These are phyloP conservation scores for Aleurites moluccanus DNA, from an alignment of 441 rosid genomes.

Conservation along the genomic window DNA sequence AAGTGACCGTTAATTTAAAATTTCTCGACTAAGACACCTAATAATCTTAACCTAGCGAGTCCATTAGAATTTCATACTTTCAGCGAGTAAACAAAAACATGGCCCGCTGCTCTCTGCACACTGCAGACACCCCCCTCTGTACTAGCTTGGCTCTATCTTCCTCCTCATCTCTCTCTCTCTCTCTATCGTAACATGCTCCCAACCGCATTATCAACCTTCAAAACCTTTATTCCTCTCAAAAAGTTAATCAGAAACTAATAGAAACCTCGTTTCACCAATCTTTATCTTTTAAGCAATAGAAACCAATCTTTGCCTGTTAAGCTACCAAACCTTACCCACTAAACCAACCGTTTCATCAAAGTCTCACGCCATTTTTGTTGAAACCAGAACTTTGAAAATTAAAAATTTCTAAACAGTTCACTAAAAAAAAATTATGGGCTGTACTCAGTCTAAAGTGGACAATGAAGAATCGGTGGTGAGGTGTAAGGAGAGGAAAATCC, in stretches of 20 bases:
- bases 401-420: neutral
- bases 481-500: conserved; percentile 68
- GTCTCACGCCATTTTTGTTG: neutral
- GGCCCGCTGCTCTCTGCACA: conserved; percentile 15
- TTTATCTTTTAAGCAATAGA: no score
- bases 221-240: neutral
- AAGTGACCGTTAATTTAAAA: conserved; percentile 69
- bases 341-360: neutral
- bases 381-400: neutral
- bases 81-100: conserved; percentile 19
- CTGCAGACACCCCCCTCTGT: conserved; percentile 26
- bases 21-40: conserved; percentile 18
- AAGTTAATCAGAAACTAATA: neutral
- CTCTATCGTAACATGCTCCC: conserved; percentile 15
- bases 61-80: conserved; percentile 13
- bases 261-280: neutral
- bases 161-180: conserved; percentile 20
- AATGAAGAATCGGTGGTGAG: conserved; percentile 85
- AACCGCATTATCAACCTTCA: conserved; percentile 6
- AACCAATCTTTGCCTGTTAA: no score
- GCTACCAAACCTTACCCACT: no score
- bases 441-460: conserved; percentile 87
- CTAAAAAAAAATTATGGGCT: conserved; percentile 53
- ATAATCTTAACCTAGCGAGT: conserved; percentile 35
- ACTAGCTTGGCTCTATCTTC: conserved; percentile 33